phyloP scores from a whole-genome alignment of 2,329 filamentous ascomycete species.

The Ophioceras dolichostomum region DNA sequence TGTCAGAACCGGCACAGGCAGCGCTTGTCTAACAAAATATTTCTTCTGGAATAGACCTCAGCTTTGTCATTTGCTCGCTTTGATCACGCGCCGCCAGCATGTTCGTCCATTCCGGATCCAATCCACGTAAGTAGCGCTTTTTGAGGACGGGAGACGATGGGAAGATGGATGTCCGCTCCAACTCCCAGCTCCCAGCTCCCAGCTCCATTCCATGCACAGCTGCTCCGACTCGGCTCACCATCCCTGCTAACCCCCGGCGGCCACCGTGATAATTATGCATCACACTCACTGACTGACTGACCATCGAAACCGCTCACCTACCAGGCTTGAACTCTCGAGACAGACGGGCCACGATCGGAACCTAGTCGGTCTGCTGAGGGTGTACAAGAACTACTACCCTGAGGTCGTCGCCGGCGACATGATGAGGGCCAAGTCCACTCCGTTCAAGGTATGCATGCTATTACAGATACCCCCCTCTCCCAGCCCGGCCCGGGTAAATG shows the following conservation, averaged over 20 bases:
- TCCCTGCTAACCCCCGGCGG: too few relatives aligned
- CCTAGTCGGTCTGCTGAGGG: conserved; percentile 59
- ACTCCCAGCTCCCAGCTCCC: too few relatives aligned
- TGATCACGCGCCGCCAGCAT: conserved; percentile 71
- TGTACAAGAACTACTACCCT: conserved; percentile 88
- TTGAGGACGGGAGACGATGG: too few relatives aligned
- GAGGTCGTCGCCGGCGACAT: conserved; percentile 71
- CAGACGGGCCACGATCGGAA: conserved; percentile 61
- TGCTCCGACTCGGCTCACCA: too few relatives aligned
- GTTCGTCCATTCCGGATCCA: conserved; percentile 78
- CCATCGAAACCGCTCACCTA: too few relatives aligned
- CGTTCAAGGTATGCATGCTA: conserved; percentile 56
- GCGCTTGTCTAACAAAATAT: too few relatives aligned
- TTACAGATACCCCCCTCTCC: too few relatives aligned
- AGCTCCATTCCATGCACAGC: too few relatives aligned
- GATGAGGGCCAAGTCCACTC: conserved; percentile 45
- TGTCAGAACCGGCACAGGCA: too few relatives aligned
- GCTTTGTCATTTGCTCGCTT: conserved; percentile 65
- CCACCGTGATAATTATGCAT: too few relatives aligned
- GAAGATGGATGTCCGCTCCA: too few relatives aligned
- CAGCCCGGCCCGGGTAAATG: too few relatives aligned
- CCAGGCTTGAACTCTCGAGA: conserved; percentile 42
- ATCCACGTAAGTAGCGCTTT: conserved; percentile 39
- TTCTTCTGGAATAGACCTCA: conserved; percentile 26
- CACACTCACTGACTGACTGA: conserved; percentile 6